Percentiles rank a stretch among this genome's conserved stretches.
Conservation (phyloP, 139 green algal genomes). For the Chlorella sp. region DNA sequence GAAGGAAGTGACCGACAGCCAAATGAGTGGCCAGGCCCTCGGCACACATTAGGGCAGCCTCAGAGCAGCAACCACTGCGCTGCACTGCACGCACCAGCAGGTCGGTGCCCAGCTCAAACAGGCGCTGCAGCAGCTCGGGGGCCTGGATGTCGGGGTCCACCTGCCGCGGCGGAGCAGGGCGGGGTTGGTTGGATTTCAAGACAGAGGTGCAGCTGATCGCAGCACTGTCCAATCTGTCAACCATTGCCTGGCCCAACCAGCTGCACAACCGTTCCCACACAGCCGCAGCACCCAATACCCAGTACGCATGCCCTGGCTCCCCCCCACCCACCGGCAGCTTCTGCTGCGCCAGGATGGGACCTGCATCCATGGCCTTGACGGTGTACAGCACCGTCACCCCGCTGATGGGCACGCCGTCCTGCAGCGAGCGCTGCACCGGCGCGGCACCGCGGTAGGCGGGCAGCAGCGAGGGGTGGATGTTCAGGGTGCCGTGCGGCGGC, state of each 20-base stretch:
- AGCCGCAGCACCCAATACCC: too few species aligned
- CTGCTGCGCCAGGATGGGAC: constrained; percentile 85
- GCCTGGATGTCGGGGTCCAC: constrained; percentile 72
- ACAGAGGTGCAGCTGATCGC: too few species aligned
- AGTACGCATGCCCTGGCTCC: too few species aligned
- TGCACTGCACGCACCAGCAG: constrained; percentile 63
- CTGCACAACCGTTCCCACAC: too few species aligned
- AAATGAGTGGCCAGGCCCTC: too few species aligned
- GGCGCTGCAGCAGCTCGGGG: constrained; percentile 79
- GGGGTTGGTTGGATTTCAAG: too few species aligned
- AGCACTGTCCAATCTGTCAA: too few species aligned
- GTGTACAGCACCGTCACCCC: constrained; percentile 95
- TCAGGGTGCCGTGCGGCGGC: constrained; percentile 89
- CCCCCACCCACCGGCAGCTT: constrained; percentile 26
- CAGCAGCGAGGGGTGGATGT: constrained; percentile 97
- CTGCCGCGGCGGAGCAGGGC: neutral
- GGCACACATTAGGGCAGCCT: too few species aligned
- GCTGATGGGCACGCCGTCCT: constrained; percentile 53
- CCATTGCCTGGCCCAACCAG: too few species aligned
- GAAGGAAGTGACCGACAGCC: too few species aligned
- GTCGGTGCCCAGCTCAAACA: constrained; percentile 74
- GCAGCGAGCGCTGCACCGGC: constrained; percentile 90
- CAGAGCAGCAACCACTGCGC: too few species aligned
- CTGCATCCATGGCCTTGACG: constrained; percentile 93
- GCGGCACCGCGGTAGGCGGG: constrained; percentile 93